These are phyloP conservation scores for Pachyrhizus erosus DNA, from an alignment of 306 rosid species.

Conservation along the genomic window DNA sequence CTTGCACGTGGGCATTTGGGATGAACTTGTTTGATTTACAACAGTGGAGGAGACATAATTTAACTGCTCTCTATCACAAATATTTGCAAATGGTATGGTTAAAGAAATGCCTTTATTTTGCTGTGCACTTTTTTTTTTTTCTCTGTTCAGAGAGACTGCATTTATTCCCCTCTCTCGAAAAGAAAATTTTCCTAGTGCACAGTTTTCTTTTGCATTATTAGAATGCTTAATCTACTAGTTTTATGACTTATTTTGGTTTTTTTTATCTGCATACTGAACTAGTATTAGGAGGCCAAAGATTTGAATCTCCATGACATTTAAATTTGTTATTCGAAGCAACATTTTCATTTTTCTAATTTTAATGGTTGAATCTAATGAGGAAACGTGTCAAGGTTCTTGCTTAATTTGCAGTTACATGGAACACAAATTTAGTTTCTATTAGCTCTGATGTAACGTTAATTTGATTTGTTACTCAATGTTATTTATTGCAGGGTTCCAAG, in stretches of 20 bases:
- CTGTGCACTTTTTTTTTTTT: constrained; percentile 27
- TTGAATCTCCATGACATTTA: constrained; percentile 3
- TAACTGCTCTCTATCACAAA: constrained; percentile 69
- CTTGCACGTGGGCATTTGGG: constrained; percentile 99
- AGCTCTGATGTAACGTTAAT: constrained; percentile 14
- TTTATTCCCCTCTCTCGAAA: not conserved
- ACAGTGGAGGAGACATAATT: constrained; percentile 77
- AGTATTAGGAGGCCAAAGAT: constrained; percentile 3
- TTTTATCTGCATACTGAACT: not conserved
- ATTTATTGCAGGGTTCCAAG: constrained; percentile 66
- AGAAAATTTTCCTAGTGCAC: not conserved
- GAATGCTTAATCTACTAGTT: constrained; percentile 15
- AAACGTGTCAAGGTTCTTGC: not conserved
- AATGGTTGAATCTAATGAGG: not conserved
- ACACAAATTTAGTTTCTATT: constrained; percentile 10
- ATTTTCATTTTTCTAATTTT: constrained; percentile 18
- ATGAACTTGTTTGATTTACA: constrained; percentile 86
- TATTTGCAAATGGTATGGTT: constrained; percentile 78
- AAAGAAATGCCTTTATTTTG: constrained; percentile 12
- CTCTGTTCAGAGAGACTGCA: not conserved
- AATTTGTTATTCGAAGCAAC: not conserved
- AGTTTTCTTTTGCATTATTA: not conserved
- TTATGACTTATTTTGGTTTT: not conserved
- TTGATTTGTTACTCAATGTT: constrained; percentile 37
- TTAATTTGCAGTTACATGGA: constrained; percentile 27